Conservation (phyloP, 108 stramenopile species). For the Cyclotella kingstonii region DNA sequence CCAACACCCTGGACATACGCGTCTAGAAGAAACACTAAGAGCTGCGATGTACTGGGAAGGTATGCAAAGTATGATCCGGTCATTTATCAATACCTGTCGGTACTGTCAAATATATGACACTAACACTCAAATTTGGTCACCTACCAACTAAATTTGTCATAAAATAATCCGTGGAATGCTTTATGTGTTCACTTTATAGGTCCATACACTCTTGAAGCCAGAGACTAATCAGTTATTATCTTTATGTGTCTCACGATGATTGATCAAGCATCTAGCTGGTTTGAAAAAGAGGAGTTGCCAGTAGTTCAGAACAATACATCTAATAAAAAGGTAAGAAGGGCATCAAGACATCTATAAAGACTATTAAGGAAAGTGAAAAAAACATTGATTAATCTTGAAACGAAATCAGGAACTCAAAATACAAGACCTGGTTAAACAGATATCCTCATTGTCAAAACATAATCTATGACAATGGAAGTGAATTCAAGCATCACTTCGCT, state of each 20-base stretch:
- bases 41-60: no score
- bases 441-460: slow-evolving; percentile 31
- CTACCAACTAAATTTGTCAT: slow-evolving; percentile 28
- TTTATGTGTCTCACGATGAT: slow-evolving; percentile 35
- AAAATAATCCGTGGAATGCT: slow-evolving; percentile 22
- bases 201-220: slow-evolving; percentile 17
- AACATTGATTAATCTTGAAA: neutral
- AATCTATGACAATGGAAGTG: slow-evolving; percentile 29
- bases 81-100: no score
- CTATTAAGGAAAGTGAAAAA: neutral
- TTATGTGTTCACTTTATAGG: slow-evolving; percentile 42
- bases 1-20: no score
- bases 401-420: neutral
- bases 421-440: slow-evolving; percentile 25
- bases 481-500: slow-evolving; percentile 24
- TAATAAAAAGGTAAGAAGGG: neutral
- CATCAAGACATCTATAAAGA: neutral
- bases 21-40: no score
- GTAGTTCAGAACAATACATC: neutral
- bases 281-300: slow-evolving; percentile 24
- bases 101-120: neutral
- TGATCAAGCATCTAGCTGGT: slow-evolving; percentile 38
- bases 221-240: neutral
- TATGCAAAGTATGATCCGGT: no score
- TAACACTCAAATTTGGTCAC: slow-evolving; percentile 26